Percentiles rank a stretch among this genome's conserved stretches.
Conservation (phyloP, 495 filamentous ascomycete species). For the Tetracladium marchalianum region DNA sequence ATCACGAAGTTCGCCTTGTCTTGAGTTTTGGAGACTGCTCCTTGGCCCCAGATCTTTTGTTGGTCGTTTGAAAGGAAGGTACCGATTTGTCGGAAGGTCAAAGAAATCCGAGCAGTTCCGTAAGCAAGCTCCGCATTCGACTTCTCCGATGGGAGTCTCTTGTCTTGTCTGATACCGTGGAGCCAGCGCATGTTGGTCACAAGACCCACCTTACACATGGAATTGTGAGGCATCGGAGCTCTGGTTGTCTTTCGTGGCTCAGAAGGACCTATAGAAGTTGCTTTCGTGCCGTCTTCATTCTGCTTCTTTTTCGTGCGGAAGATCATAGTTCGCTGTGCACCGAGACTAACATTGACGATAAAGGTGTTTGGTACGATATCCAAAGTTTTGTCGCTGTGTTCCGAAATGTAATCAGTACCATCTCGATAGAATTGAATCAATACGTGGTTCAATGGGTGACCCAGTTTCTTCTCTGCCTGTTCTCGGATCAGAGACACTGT, state of each 20-base stretch:
- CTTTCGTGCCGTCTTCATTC: slow-evolving; percentile 1
- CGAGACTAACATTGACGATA: slow-evolving; percentile 89
- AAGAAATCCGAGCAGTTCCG: slow-evolving; percentile 70
- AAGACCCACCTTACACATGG: slow-evolving; percentile 73
- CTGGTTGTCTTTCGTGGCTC: slow-evolving; percentile 46
- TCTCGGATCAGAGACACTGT: slow-evolving; percentile 58
- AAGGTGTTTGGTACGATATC: slow-evolving; percentile 73
- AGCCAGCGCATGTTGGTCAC: slow-evolving; percentile 80
- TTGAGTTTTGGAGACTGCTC: slow-evolving; percentile 58
- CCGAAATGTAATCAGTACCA: slow-evolving; percentile 90
- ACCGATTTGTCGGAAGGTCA: slow-evolving; percentile 87
- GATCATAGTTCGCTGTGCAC: slow-evolving; percentile 83
- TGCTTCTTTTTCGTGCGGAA: slow-evolving; percentile 65
- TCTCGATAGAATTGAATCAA: slow-evolving; percentile 88
- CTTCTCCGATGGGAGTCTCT: slow-evolving; percentile 56
- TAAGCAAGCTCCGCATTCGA: slow-evolving; percentile 59
- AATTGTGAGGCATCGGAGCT: slow-evolving; percentile 76
- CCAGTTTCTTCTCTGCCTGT: slow-evolving; percentile 55
- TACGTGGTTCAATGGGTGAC: slow-evolving; percentile 84
- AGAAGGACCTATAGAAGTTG: slow-evolving; percentile 2
- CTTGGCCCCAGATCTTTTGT: slow-evolving; percentile 80
- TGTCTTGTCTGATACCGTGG: slow-evolving; percentile 83
- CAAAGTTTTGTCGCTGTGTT: slow-evolving; percentile 94
- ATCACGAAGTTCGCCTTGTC: slow-evolving; percentile 49
- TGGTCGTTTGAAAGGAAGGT: slow-evolving; percentile 63